Base-by-base conservation (phyloP, 257 asterid species). In the Jaltomata sinuosa region DNA sequence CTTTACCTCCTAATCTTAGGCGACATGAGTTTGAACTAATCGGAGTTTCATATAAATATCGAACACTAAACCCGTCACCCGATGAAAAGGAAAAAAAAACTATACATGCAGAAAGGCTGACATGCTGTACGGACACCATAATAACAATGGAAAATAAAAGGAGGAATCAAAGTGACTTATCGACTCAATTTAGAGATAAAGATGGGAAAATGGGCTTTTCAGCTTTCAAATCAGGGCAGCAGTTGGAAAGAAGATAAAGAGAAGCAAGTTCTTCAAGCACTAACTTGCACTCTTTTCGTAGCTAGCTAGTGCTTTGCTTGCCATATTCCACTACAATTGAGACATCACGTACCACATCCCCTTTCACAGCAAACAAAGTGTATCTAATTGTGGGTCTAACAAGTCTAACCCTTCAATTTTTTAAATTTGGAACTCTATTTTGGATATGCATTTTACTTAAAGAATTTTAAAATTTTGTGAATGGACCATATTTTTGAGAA, bases 241-340 rank as follows among this genome's bases (percentile, higher is more conserved):
- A 47, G 18, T 34, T 34, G 5, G 38, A 45, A 47, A 47, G 32
- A 72, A 40, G 34, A 40, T 11, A 72, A 4, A 71, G 34, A 40
- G 80, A 74, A 22, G n/a, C 80, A 72, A 72, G 68, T 72, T 72
- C 19, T 4, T 22, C 3, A 22, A 47, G 59, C 59, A 47, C 81
- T 76, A 15, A 74, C 59, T 76, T 47, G 59, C 81, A 47, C 81
- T 76, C 42, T 76, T 49, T 76, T 76, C 40, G 19, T 42, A 11
- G 27, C 29, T 47, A 27, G 62, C 18, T 47, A 27, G 81, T 77
- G 45, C 45, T 77, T 49, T 49, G 42, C 25, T 77, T 27, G 27
- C 7, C 81, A 49, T 27, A 27, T 77, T 77, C 81, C 81, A 77
- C 81, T 77, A 49, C 45, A 49, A 47, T n/a, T 77, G 18, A 18